Percentiles rank a stretch among this genome's conserved stretches.
phyloP scores from a whole-genome alignment of 2,329 filamentous ascomycete genomes.

The Malbranchea cinnamomea region DNA sequence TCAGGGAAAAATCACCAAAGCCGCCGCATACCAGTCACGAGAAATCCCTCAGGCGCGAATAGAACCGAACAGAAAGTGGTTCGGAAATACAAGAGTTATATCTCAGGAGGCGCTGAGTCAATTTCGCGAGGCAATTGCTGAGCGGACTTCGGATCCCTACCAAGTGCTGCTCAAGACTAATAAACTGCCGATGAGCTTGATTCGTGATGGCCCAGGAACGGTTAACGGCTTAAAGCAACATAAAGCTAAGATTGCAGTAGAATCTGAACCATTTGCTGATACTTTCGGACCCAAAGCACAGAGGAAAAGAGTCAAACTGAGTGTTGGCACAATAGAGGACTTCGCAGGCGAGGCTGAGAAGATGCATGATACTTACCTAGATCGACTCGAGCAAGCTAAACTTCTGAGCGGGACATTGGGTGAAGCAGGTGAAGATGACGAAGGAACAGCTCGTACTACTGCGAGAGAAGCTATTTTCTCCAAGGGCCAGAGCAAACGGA shows the following conservation, averaged over 20 bases:
- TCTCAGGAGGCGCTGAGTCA: conserved; percentile 74
- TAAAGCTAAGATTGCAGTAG: conserved; percentile 83
- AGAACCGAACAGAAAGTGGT: conserved; percentile 96
- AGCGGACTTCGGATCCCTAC: conserved; percentile 81
- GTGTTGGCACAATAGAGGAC: conserved; percentile 66
- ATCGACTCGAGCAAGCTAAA: conserved; percentile 63
- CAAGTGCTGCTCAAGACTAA: conserved; percentile 92
- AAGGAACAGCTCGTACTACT: conserved; percentile 37
- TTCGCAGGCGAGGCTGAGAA: conserved; percentile 66
- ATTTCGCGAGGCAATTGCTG: conserved; percentile 84
- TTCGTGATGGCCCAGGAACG: conserved; percentile 60
- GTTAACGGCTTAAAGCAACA: conserved; percentile 83
- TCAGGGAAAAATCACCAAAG: conserved; percentile 67
- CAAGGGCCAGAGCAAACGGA: conserved; percentile 89
- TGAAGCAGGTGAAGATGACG: conserved; percentile 33
- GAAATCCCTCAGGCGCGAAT: conserved; percentile 73
- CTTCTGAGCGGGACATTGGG: conserved; percentile 58
- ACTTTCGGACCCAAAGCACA: conserved; percentile 91
- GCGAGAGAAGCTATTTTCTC: conserved; percentile 78
- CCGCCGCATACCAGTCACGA: conserved; percentile 68
- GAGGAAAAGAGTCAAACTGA: conserved; percentile 80
- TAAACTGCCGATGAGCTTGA: conserved; percentile 90
- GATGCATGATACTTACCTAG: conserved; percentile 67
- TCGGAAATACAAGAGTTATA: conserved; percentile 83
- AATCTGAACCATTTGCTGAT: conserved; percentile 69